Evolutionary conservation across 225 moss, liverwort and hornwort species (phyloP).

Genomic region (Thuidium tamariscinum): DNA sequence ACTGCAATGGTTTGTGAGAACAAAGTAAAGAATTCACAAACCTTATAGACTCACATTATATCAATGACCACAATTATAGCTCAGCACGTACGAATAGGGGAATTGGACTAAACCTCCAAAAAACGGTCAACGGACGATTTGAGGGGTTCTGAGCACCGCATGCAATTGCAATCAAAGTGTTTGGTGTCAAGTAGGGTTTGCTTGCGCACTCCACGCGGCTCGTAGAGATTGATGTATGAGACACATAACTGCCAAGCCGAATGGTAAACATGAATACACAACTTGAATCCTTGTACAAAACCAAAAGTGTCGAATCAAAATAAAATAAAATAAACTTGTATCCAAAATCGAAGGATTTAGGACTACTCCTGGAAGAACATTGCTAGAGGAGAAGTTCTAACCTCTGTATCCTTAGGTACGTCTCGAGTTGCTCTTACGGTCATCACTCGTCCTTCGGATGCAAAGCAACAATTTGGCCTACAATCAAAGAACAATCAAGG

Average conservation of each 20-base stretch:
- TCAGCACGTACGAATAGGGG: neutral
- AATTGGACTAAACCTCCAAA: constrained; percentile 40
- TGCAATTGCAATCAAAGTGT: constrained; percentile 63
- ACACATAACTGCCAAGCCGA: constrained; percentile 47
- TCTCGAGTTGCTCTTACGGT: constrained; percentile 75
- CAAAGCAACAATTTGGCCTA: constrained; percentile 89
- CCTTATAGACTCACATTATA: neutral
- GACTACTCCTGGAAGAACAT: neutral
- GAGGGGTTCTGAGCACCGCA: constrained; percentile 68
- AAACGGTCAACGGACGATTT: constrained; percentile 55
- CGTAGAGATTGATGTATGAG: constrained; percentile 77
- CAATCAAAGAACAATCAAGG: neutral
- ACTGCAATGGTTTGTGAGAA: neutral
- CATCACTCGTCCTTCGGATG: constrained; percentile 72
- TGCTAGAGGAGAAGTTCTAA: neutral
- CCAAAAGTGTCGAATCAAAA: neutral
- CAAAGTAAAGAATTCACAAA: neutral
- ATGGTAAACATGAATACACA: neutral
- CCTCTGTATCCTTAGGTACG: constrained; percentile 59
- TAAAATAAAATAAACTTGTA: neutral
- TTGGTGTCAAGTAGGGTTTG: constrained; percentile 55
- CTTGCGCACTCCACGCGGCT: constrained; percentile 58
- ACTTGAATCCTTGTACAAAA: neutral
- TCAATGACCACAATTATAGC: neutral
- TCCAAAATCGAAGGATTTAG: neutral